These are phyloP conservation scores for Daldinia sp. DNA, from an alignment of 2,329 filamentous ascomycete genomes.

Conservation along the genomic window DNA sequence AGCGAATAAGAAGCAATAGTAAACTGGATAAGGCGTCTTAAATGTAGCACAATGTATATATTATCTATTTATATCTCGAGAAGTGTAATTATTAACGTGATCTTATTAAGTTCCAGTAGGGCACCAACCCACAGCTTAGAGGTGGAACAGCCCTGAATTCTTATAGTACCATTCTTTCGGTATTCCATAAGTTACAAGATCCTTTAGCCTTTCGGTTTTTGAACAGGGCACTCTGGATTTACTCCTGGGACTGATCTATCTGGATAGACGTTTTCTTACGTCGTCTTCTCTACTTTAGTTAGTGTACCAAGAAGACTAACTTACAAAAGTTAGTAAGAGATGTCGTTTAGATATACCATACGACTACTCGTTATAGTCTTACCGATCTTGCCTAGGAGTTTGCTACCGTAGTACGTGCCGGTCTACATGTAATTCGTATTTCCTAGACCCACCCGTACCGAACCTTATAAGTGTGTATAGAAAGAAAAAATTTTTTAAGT, in stretches of 20 bases:
- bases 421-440: background rate
- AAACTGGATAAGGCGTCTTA: background rate
- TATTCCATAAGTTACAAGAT: background rate
- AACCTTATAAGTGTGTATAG: slow-evolving; percentile 3
- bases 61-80: slow-evolving; percentile 2
- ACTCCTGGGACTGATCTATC: background rate
- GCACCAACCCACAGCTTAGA: background rate
- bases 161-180: slow-evolving; percentile 4
- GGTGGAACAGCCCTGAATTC: background rate
- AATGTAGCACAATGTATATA: background rate
- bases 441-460: background rate
- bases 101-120: background rate
- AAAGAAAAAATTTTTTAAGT: slow-evolving; percentile 10
- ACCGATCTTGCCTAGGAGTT: background rate
- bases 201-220: background rate
- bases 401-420: background rate
- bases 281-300: background rate
- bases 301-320: background rate
- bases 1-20: background rate
- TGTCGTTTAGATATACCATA: background rate
- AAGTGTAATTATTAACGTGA: slow-evolving; percentile 1
- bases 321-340: background rate
- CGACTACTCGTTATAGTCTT: background rate
- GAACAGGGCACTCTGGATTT: background rate
- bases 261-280: background rate